Base-by-base conservation (phyloP, 768 basidiomycete species). In the Naganishia randhawae region DNA sequence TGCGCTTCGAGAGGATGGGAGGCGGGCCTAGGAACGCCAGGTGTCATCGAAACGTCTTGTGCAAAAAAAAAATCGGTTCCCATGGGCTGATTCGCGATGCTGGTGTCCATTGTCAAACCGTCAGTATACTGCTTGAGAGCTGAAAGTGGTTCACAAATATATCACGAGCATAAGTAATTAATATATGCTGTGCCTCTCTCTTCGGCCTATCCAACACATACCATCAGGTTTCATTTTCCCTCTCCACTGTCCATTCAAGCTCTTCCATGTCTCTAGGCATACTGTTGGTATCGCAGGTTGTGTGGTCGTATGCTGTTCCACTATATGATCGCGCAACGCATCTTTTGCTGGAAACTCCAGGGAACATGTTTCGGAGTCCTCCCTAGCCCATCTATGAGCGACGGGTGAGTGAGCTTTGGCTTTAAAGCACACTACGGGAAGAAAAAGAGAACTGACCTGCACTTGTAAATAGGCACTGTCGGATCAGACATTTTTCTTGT, bases 1-100 rank as follows among this genome's bases (percentile, higher is more conserved):
- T 61, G 39, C 11, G 57, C 57, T 35, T 33, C 57, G 11, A 61
- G 57, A 39, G 22, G 57, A 22, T 22, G 25, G 7, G 55, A 39
- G 19, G 35, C 35, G 27, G 35, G 55, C 13, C 35, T n/a, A 22
- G 31, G 31, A 33, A 54, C 31, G 50, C 7, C 50, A 9, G 31
- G 35, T 19, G 55, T 39, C 19, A 37, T 37, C 35, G 35, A 22
- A 14, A 10, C n/a, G 32, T 57, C 37, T 57, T 10, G 10, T 25
- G 50, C 7, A 3, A 29, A 31, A 25, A 22, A 6, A 11, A 8
- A 10, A 53, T 53, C 51, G 51, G 32, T 19, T 22, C 32, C 7
- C 51, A 53, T 53, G 8, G 27, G 50, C 9, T 50, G 51, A 8
- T 25, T 31, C 27, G 27, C 8, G 50, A 50, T 8, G 51, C 27